These are phyloP conservation scores for Aphanoascus verrucosus DNA, from an alignment of 2,329 filamentous ascomycete genomes.

Conservation along the genomic window DNA sequence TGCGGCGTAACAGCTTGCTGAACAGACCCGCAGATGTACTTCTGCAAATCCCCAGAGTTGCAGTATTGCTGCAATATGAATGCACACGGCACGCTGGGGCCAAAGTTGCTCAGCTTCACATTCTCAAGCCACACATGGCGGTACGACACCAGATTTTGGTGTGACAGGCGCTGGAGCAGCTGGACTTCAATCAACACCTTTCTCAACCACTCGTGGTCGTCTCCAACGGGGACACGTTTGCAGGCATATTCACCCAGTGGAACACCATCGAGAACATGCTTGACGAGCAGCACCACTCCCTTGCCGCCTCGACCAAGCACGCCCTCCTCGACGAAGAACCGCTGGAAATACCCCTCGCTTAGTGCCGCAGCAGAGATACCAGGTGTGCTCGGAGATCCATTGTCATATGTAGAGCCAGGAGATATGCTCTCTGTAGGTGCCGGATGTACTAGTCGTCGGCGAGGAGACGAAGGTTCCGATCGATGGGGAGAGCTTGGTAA, in stretches of 20 bases:
- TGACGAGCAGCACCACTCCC: conserved; percentile 86
- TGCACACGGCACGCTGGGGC: conserved; percentile 82
- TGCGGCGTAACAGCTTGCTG: conserved; percentile 59
- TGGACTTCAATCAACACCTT: conserved; percentile 92
- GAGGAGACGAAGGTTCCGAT: conserved; percentile 37
- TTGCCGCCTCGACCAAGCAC: conserved; percentile 85
- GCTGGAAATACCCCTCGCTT: conserved; percentile 82
- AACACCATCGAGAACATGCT: conserved; percentile 83
- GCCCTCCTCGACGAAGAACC: conserved; percentile 81
- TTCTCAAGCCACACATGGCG: conserved; percentile 96
- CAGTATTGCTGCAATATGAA: conserved; percentile 98
- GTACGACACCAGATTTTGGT: conserved; percentile 92
- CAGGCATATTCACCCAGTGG: conserved; percentile 85
- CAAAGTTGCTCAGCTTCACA: conserved; percentile 70
- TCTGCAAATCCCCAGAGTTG: conserved; percentile 81
- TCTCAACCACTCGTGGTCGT: conserved; percentile 90
- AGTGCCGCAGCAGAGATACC: conserved; percentile 81
- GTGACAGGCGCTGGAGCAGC: conserved; percentile 77
- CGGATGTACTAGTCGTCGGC: conserved; percentile 38
- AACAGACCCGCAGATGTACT: conserved; percentile 66
- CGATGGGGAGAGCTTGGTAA: conserved; percentile 26
- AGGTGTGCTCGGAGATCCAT: conserved; percentile 23
- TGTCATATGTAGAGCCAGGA: conserved; percentile 4
- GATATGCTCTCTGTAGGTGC: conserved; percentile 30
- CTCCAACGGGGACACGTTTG: conserved; percentile 89